Evolutionary conservation across 202 grass and related monocot species (phyloP), one percentile per base, ranked within the genome.

Genomic region (Schoenoplectus triqueter): DNA sequence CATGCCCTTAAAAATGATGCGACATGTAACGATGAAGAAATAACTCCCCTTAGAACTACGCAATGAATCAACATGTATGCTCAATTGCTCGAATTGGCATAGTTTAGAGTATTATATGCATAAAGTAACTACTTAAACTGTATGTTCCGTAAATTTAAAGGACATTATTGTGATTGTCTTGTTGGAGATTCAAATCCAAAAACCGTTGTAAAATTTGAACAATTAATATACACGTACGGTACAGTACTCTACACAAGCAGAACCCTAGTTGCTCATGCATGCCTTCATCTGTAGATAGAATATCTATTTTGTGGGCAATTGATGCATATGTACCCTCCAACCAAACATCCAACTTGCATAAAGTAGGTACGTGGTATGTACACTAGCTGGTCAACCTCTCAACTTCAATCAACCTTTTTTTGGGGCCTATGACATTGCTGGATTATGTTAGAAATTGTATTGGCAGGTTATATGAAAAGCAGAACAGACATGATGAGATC

Each of bases 221-320:
- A 31, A 31, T 31, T 0, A 31, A 31, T 31, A 31, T 31, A 31
- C 31, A 31, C 31, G 31, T 31, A 31, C 31, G 31, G 31, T 31
- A 31, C 31, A 31, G 31, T 31, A 31, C 31, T 31, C 31, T 31
- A 31, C 31, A 31, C 31, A 31, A 31, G 31, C 31, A 0, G 31
- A 31, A 31, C 31, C 31, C 31, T 31, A 31, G 31, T 31, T 31
- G 31, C 31, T 6, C n/a, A 42, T 74, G 44, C n/a, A 72, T 19
- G 6, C n/a, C 44, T 72, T 76, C 39, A 10, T 76, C 39, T 57
- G 73, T 77, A 56, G 73, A 41, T 41, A 41, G 73, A 40, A 77
- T 77, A 77, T 77, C 51, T 55, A 77, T 56, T 75, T 13, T 14
- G 73, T 77, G 73, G 72, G 73, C 73, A 77, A 50, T 77, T 77